A percentile compares a stretch with the other conserved stretches of the same genome.
phyloP scores from a whole-genome alignment of 495 filamentous ascomycete species.

The Trichoderma orchidacearum region DNA sequence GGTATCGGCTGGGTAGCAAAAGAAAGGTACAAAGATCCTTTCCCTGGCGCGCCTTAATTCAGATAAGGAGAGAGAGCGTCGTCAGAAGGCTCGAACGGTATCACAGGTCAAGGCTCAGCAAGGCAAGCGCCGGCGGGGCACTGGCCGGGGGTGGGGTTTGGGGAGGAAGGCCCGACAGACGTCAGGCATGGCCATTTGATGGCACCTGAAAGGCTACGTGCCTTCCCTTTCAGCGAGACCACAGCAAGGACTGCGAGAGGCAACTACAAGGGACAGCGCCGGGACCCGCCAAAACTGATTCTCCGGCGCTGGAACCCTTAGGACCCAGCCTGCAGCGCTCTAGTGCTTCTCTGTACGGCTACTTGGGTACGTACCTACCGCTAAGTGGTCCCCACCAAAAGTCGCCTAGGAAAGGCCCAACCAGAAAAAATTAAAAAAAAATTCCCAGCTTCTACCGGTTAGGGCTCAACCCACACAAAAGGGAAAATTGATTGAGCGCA shows the following conservation, averaged over 20 bases:
- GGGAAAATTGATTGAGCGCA: conserved; percentile 1
- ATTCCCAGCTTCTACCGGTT: neutral
- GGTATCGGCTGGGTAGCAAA: neutral
- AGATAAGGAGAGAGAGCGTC: neutral
- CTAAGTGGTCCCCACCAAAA: neutral
- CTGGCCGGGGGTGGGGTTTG: neutral
- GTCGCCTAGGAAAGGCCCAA: neutral
- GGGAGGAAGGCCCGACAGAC: neutral
- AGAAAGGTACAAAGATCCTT: neutral
- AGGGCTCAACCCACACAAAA: conserved; percentile 4
- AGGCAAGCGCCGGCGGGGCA: neutral
- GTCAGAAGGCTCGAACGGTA: neutral
- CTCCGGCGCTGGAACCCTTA: no score
- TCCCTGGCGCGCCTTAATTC: no score
- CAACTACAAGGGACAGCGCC: no score
- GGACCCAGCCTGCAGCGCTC: no score
- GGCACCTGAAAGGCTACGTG: no score
- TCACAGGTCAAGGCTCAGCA: neutral
- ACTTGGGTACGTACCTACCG: conserved; percentile 20
- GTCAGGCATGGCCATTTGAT: neutral
- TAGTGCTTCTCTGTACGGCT: no score
- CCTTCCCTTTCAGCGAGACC: no score
- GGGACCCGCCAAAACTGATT: no score
- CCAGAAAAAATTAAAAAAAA: neutral
- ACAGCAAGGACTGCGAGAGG: no score